These are phyloP conservation scores for Leptographium galeiforme DNA, from an alignment of 2,329 filamentous ascomycete species.

Conservation along the genomic window DNA sequence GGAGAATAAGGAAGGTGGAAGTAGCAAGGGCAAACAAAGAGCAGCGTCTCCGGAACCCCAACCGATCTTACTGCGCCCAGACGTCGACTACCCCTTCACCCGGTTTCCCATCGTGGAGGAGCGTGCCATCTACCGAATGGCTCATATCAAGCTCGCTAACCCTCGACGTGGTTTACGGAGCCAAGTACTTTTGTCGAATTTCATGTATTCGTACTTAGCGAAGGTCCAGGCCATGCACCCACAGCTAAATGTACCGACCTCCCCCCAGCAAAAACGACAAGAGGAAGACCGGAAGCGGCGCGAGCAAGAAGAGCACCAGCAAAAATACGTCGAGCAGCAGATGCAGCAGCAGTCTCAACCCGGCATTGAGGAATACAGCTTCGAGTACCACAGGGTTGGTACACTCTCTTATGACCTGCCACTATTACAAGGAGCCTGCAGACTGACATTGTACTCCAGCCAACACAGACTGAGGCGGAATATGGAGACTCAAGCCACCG, in stretches of 20 bases:
- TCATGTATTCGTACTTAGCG: constrained; percentile 98
- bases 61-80: constrained; percentile 60
- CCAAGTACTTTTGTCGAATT: constrained; percentile 93
- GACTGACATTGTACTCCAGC: not conserved
- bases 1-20: constrained; percentile 56
- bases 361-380: constrained; percentile 17
- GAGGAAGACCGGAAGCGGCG: constrained; percentile 33
- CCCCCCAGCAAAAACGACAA: constrained; percentile 39
- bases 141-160: constrained; percentile 97
- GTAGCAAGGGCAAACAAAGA: constrained; percentile 63
- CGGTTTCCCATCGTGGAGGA: constrained; percentile 92
- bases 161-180: constrained; percentile 82
- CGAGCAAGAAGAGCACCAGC: constrained; percentile 30
- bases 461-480: constrained; percentile 16
- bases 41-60: constrained; percentile 68
- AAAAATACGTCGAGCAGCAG: constrained; percentile 29
- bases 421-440: not conserved
- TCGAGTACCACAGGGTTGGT: constrained; percentile 24
- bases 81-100: constrained; percentile 93
- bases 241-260: constrained; percentile 80
- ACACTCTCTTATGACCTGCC: not conserved
- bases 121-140: constrained; percentile 94
- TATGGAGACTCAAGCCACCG: constrained; percentile 17
- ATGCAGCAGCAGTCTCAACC: constrained; percentile 14
- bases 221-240: constrained; percentile 99